Base-by-base conservation (phyloP, 2,329 filamentous ascomycete species). In the Penicillium sp. region DNA sequence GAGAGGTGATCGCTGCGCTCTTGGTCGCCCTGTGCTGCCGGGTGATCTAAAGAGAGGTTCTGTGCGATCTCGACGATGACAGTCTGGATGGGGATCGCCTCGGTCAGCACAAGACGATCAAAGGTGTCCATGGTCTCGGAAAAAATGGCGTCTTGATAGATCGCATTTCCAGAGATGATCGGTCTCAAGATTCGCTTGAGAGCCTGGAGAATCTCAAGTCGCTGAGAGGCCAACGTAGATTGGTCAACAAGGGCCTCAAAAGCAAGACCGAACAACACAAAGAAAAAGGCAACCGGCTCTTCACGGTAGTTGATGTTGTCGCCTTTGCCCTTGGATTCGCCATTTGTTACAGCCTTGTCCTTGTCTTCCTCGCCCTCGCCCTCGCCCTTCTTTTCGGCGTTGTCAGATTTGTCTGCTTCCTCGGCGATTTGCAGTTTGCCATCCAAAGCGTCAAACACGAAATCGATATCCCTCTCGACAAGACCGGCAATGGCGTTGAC, bases 201-300 rank as follows among this genome's bases (percentile, higher is more conserved):
- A 0, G 94, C 95, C 73, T 90, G 89, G 22, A 99, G 83, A 57
- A 99, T 97, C 64, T 93, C 93, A 30, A 97, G 81, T 7, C 91
- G 92, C 74, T 97, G 92, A 66, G 93, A 83, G 12, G 89, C 83
- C 68, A 91, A 88, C 24, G 87, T 85, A 5, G 91, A 89, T 51
- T 93, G 88, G 7, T 92, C 92, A 8, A 94, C 94, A 24, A 99
- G 85, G 19, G 96, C 94, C 78, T 99, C 96, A 69, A 99, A 98
- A 0, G 94, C 93, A 60, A 99, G 89, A 12, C 95, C 95, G 70
- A 98, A 99, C 0, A 99, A 85, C 15, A 99, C 94, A 72, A 99
- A 99, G 82, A 99, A 99, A 83, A 99, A 99, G 0, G 95, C 95
- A 1, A 98, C 92, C 0, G 95, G 95, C 75, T 99, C 95, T 73